Evolutionary conservation across 148 eudicot species (phyloP), one percentile per base, ranked within the genome.

Genomic region (Polygonum maritimum): DNA sequence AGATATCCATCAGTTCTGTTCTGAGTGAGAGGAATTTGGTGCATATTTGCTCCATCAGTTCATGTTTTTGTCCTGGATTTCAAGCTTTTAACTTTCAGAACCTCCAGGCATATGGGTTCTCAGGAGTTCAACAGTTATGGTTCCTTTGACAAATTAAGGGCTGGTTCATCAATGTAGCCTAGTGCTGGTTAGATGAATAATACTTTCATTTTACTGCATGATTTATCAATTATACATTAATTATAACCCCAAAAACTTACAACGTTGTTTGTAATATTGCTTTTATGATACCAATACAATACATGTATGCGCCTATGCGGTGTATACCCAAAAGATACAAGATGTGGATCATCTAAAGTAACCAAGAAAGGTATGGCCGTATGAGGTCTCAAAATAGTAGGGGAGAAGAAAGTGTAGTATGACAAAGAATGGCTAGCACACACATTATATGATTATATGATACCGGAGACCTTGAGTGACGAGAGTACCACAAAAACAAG

Each of bases 401-500:
- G 31, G 13, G 12, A 49, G 55, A 51, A 49, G 3, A 14, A 51
- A 55, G 33, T 55, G 10, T 55, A n/a, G 4, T 11, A 33, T 63
- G 69, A 4, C 69, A 63, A 63, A 63, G n/a, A 63, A 63, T 63
- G 14, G 3, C 22, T 21, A 19, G 11, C 16, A 39, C 48, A 39
- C 48, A 38, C 41, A 10, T 84, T 79, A 88, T 16, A 93, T 79
- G 82, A 10, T 84, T 79, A 88, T 16, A 93, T 79, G 82, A 85
- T 73, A 81, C 87, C 90, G 47, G 89, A 89, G 33, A 89, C 92
- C 79, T 79, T 88, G 67, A 91, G 90, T 69, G 92, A 93, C 4
- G 98, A 93, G 39, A 93, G 77, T 54, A 79, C 84, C 47, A 88
- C 89, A 81, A 94, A 94, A 62, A 94, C 83, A 36, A 94, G 80